Evolutionary conservation across 371 early-diverging fungal genomes (phyloP).

Genomic region (Sporodiniella umbellata): DNA sequence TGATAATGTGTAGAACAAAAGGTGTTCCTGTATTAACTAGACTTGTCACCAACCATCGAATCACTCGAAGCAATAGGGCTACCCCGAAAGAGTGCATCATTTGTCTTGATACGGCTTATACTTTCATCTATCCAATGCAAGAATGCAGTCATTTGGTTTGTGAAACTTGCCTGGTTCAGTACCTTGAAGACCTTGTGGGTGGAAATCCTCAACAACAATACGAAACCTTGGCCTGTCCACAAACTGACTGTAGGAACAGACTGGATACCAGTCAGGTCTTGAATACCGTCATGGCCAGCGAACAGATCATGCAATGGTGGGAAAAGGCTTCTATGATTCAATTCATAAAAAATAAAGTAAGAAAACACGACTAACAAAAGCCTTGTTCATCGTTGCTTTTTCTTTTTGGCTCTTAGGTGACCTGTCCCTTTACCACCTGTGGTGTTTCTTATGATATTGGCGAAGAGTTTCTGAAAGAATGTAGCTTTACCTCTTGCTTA

Average conservation of each 20-base stretch:
- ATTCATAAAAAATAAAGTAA: not conserved
- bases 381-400: no score
- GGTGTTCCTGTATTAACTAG: no score
- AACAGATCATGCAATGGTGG: conserved; percentile 12
- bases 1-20: no score
- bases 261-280: not conserved
- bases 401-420: no score
- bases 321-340: not conserved
- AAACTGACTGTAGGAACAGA: not conserved
- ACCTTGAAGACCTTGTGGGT: not conserved
- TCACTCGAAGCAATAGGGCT: no score
- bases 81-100: no score
- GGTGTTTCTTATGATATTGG: conserved; percentile 13
- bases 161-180: conserved; percentile 2
- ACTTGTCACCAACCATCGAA: no score
- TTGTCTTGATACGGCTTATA: no score
- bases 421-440: conserved; percentile 12
- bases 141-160: conserved; percentile 7
- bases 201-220: no score
- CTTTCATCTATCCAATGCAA: not conserved
- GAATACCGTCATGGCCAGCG: not conserved
- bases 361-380: not conserved
- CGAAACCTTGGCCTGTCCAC: conserved; percentile 8
- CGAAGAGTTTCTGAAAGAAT: not conserved
- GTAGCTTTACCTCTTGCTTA: conserved; percentile 19